Conservation (phyloP, 768 basidiomycete genomes). For the Cystofilobasidium capitatum region DNA sequence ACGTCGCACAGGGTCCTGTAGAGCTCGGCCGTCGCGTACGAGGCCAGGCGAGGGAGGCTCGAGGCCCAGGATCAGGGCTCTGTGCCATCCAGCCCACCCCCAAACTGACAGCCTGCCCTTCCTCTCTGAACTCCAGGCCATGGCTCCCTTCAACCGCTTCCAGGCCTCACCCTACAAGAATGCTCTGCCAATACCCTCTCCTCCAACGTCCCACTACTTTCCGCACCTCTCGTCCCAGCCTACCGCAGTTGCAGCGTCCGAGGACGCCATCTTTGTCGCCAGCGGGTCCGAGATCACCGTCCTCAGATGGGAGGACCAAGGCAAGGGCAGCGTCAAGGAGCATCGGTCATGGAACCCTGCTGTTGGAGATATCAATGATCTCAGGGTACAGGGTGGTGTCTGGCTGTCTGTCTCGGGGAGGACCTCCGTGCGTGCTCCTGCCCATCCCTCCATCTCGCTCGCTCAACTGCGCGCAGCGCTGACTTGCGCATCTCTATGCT, state of each 20-base stretch:
- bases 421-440: no score
- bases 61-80: no score
- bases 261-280: slow-evolving; percentile 4
- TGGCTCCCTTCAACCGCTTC: slow-evolving; percentile 12
- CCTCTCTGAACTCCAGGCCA: no score
- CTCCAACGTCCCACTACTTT: slow-evolving; percentile 4
- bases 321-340: not conserved
- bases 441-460: not conserved
- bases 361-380: slow-evolving; percentile 2
- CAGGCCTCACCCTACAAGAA: slow-evolving; percentile 17
- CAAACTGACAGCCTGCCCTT: no score
- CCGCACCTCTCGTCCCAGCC: not conserved
- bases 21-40: no score
- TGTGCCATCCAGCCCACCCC: no score
- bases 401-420: not conserved
- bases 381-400: slow-evolving; percentile 8
- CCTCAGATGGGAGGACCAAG: slow-evolving; percentile 9
- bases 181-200: slow-evolving; percentile 12
- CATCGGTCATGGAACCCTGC: slow-evolving; percentile 8
- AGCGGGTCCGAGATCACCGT: slow-evolving; percentile 10
- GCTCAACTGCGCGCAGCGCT: not conserved
- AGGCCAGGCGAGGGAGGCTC: no score
- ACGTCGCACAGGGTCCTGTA: no score
- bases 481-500: not conserved
- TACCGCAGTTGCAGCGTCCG: not conserved